Base-by-base conservation (phyloP, 1,284 basidiomycete species). In the Jaminaea rosea region DNA sequence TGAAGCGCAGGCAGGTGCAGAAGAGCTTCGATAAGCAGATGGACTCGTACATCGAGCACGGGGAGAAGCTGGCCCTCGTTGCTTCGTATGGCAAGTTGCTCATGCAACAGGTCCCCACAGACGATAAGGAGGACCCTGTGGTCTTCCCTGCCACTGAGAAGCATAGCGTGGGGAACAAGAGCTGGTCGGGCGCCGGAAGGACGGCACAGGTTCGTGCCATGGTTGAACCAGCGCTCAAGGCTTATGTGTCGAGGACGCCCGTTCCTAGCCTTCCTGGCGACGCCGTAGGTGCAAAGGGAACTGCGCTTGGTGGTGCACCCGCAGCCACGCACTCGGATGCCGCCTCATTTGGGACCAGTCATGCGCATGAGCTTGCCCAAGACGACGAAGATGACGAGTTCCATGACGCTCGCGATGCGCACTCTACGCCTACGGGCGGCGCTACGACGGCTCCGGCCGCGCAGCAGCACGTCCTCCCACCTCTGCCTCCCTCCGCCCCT, bases 51-150 rank as follows among this genome's bases (percentile, higher is more conserved):
- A 64, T 66, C 49, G 63, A 65, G 49, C 61, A 66, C 42, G 67
- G 67, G 17, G 67, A 69, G 31, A 67, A 66, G 53, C 32, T 66
- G 51, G 61, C 67, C 2, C 50, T 68, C 19, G 57, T 61, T 5
- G 62, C 67, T 8, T 60, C 63, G 13, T 60, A 69, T 44, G 65
- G 65, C 47, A 69, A 69, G 51, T 52, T 67, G 24, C 48, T 69
- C 27, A 55, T 56, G 26, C 52, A 52, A 2, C 36, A 59, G 15
- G 41, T 68, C 26, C 56, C 67, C 19, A 24, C 17, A 13, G 62
- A 62, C n/a, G 53, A 53, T 29, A 52, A 62, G 3, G 44, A 55
- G 2, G 63, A 62, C 53, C 64, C 65, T 9, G 57, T 56, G 13
- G 29, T 31, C 29, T 42, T 42, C 39, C 46, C 56, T 0, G 46